These are phyloP conservation scores for Fraxinus sp. DNA, from an alignment of 305 asterid genomes.

Conservation along the genomic window DNA sequence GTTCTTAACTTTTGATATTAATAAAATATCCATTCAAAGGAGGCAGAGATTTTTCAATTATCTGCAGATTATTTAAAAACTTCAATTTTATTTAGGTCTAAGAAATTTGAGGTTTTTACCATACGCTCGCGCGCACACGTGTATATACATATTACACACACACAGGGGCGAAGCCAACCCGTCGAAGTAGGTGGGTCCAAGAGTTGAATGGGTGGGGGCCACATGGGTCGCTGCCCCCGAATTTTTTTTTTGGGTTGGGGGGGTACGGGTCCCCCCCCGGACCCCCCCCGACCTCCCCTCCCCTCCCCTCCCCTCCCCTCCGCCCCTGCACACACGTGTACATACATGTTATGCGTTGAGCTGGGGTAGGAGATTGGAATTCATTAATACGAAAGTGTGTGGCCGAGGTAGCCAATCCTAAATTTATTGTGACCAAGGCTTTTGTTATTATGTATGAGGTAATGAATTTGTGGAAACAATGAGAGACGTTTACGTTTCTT, in stretches of 20 bases:
- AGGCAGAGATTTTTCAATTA: slow-evolving; percentile 2
- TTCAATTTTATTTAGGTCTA: neutral
- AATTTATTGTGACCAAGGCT: neutral
- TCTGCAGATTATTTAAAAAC: neutral
- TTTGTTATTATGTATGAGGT: neutral
- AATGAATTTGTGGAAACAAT: neutral
- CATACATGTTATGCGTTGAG: neutral
- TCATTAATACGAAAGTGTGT: neutral
- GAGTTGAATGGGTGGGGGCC: too few relatives aligned
- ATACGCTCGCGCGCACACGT: neutral
- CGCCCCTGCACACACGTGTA: too few relatives aligned
- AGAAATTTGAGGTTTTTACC: neutral
- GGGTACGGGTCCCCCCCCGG: too few relatives aligned
- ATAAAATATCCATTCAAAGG: neutral
- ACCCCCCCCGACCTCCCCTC: too few relatives aligned
- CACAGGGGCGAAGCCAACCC: too few relatives aligned
- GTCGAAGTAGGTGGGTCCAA: too few relatives aligned
- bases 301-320: too few relatives aligned
- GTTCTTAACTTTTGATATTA: neutral
- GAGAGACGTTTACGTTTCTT: neutral
- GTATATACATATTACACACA: neutral
- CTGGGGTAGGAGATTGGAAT: neutral
- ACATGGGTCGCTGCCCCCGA: too few relatives aligned
- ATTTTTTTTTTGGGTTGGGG: too few relatives aligned
- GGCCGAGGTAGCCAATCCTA: neutral